These are phyloP conservation scores for Mycena rosella DNA, from an alignment of 768 basidiomycete genomes.

Conservation along the genomic window DNA sequence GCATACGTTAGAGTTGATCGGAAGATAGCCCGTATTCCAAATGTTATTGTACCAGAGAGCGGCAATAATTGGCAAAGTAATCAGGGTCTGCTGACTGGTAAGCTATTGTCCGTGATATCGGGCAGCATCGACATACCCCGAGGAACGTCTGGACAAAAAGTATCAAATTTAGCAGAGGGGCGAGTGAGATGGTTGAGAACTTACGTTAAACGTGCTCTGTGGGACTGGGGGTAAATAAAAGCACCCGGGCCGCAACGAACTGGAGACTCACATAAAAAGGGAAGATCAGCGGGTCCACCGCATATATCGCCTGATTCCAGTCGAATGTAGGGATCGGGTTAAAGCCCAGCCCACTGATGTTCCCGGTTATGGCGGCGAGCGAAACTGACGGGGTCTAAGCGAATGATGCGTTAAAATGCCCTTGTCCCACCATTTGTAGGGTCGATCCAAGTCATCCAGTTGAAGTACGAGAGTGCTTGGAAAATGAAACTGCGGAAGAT, in stretches of 20 bases:
- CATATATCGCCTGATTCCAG: constrained; percentile 33
- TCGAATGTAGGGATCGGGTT: neutral
- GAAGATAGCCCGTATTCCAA: constrained; percentile 54
- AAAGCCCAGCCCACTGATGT: neutral
- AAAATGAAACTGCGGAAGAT: constrained; percentile 55
- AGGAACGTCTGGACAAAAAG: constrained; percentile 15
- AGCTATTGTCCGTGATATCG: no score
- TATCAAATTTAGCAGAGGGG: no score
- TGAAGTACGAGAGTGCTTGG: constrained; percentile 45
- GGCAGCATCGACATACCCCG: no score
- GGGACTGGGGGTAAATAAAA: neutral
- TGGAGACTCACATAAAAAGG: no score
- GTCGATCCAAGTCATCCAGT: constrained; percentile 53
- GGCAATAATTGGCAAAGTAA: constrained; percentile 26
- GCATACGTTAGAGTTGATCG: constrained; percentile 52
- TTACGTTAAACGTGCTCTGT: constrained; percentile 34
- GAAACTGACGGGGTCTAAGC: constrained; percentile 25
- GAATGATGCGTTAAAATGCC: no score
- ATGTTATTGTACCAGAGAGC: constrained; percentile 45
- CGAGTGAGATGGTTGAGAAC: no score
- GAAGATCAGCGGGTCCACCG: constrained; percentile 46
- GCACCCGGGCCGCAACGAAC: neutral
- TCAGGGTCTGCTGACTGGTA: no score
- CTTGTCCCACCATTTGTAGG: no score
- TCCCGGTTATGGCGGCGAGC: constrained; percentile 46